Evolutionary conservation across 441 rosid species (phyloP), one percentile per base, ranked within the genome.

Genomic region (Isatis lusitanica): DNA sequence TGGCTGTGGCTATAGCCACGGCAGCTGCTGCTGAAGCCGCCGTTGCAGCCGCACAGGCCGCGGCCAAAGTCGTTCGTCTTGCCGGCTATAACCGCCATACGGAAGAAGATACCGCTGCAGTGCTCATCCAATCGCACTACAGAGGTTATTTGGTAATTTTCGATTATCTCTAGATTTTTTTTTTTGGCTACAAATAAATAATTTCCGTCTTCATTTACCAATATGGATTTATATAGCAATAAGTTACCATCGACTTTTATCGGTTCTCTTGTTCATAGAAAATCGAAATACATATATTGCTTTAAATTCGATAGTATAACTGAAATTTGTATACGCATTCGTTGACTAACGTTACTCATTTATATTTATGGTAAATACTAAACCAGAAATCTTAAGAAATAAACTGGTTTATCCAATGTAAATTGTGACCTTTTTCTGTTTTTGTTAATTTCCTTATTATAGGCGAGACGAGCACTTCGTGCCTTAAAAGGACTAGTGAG

Each of bases 21-120:
- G 98, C 98, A 0, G 98, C 94, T 0, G 97, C 97, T 0, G 98
- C 98, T 0, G 91, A 90, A 77, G 98, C 97, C 0, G 98, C 98
- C 0, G 94, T 88, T 17, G 96, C 90, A 2, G 98, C 99, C 0
- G 99, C 98, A 24, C 93, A 89, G 79, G 97, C 98, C 0, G 99
- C 99, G 0, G 97, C 98, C 5, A 90, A 89, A 82, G 98, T 88
- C 31, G 97, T 94, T 50, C 78, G 93, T n/a, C 78, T 94, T 74
- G 96, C 98, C 3, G 97, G 98, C 10, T 87, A 85, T 66, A 90
- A 92, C 6, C 96, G 86, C 38, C 88, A 77, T 13, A 83, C 94
- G 0, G 86, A 74, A 79, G 96, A 88, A 80, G 94, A 92, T 65
- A 81, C 84, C 30, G 99, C 98, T 26, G 97, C 98, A 13, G 90